These are phyloP conservation scores for Candida morakotiae DNA, from an alignment of 805 yeast species.

Conservation along the genomic window DNA sequence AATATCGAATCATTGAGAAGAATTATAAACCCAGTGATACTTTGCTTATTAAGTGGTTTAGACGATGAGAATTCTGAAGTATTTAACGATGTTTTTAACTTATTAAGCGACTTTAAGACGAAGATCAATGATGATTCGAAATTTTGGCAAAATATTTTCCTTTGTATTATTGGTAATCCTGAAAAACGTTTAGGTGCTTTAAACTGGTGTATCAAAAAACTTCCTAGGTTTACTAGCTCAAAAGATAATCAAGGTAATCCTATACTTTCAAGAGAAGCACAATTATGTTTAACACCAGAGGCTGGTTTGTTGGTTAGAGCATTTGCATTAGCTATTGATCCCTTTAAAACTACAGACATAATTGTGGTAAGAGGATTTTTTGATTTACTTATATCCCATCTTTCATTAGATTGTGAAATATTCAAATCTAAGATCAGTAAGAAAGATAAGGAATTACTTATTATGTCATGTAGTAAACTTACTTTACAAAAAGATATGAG, in stretches of 20 bases:
- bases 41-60: slow-evolving; percentile 78
- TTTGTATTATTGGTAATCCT: slow-evolving; percentile 70
- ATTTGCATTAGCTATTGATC: slow-evolving; percentile 61
- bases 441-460: slow-evolving; percentile 53
- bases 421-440: slow-evolving; percentile 43
- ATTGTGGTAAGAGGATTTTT: slow-evolving; percentile 82
- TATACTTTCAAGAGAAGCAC: slow-evolving; percentile 46
- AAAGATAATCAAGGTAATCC: slow-evolving; percentile 7
- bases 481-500: slow-evolving; percentile 89
- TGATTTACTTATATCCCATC: slow-evolving; percentile 66
- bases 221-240: slow-evolving; percentile 51
- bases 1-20: slow-evolving; percentile 39
- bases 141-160: slow-evolving; percentile 83
- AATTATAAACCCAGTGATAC: slow-evolving; percentile 63
- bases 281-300: slow-evolving; percentile 65
- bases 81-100: slow-evolving; percentile 53
- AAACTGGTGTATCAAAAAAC: slow-evolving; percentile 61
- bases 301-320: slow-evolving; percentile 77
- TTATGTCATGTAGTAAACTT: slow-evolving; percentile 62
- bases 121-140: slow-evolving; percentile 62
- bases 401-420: slow-evolving; percentile 62
- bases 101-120: slow-evolving; percentile 57
- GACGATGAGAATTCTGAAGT: slow-evolving; percentile 92
- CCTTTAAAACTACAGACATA: slow-evolving; percentile 43
- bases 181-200: slow-evolving; percentile 84